Base-by-base conservation (phyloP, 495 filamentous ascomycete species). In the Tuber magnatum region DNA sequence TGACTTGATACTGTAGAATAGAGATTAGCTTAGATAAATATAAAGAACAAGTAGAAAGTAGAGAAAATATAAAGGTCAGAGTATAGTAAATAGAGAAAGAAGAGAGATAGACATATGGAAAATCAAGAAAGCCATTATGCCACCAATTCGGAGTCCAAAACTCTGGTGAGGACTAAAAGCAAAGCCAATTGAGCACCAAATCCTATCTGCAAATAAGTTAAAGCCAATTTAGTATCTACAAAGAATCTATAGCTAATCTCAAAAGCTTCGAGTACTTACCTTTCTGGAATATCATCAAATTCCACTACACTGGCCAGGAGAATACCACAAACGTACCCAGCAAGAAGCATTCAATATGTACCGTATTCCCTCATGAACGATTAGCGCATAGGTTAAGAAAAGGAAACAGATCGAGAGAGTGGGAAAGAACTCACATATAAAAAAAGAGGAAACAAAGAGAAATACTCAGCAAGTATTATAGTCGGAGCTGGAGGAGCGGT, bases 211-310 rank as follows among this genome's bases (percentile, higher is more conserved):
- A 39, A 24, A 40, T 28, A 28, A 6, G 38, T 28, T 75, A 39
- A 48, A 74, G 20, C 69, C 44, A n/a, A n/a, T 75, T 1, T 28
- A 74, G 7, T 40, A 69, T 8, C 68, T 72, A 0, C 40, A 72
- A 39, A 48, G 48, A 73, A 77, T n/a, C 28, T 75, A 75, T 22
- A 74, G 69, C 24, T 41, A 42, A 8, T 48, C 51, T 20, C 68
- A 73, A 0, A 77, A 72, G n/a, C 70, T 71, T 9, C 71, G 46
- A 75, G 75, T 51, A 7, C 48, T 75, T 22, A 77, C 42, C n/a
- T 75, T 77, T 40, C 69, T 65, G 12, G 20, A 68, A 2, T 39
- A 71, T 2, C 40, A 77, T 39, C 44, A 35, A 46, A 71, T 77
- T 32, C 69, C 40, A 32, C 32, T 65, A 4, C 24, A 51, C 32